Percentiles rank a stretch among this genome's conserved stretches.
These are phyloP conservation scores for Clitoria ternatea DNA, from an alignment of 306 rosid species.

Conservation along the genomic window DNA sequence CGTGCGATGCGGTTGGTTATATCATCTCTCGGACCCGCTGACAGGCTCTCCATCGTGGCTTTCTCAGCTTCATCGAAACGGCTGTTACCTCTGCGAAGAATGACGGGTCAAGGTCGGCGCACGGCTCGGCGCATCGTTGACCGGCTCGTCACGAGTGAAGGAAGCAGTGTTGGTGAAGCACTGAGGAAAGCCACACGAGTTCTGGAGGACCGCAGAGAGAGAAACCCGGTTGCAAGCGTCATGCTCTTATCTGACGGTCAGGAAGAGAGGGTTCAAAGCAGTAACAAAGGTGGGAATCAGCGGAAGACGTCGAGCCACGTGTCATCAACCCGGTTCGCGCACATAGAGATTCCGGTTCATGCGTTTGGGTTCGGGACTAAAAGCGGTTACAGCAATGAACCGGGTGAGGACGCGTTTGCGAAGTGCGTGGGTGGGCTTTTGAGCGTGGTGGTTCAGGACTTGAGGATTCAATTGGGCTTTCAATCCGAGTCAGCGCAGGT, in stretches of 20 bases:
- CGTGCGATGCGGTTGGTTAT: conserved; percentile 80
- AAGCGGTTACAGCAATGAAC: conserved; percentile 45
- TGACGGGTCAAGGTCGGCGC: conserved; percentile 69
- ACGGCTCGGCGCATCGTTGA: conserved; percentile 60
- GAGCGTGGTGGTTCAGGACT: conserved; percentile 71
- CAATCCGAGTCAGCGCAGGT: conserved; percentile 33
- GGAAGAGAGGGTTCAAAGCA: conserved; percentile 36
- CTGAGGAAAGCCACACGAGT: conserved; percentile 64
- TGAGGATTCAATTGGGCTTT: conserved; percentile 64
- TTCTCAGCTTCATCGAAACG: conserved; percentile 57
- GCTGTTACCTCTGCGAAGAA: conserved; percentile 50
- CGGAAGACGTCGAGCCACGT: conserved; percentile 36
- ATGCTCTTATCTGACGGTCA: conserved; percentile 74
- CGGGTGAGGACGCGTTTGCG: conserved; percentile 68
- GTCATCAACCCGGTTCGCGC: conserved; percentile 68
- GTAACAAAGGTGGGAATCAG: conserved; percentile 1
- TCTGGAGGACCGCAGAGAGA: conserved; percentile 66
- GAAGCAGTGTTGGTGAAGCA: conserved; percentile 48
- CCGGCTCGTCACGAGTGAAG: conserved; percentile 49
- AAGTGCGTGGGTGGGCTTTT: conserved; percentile 68
- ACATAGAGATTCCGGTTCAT: conserved; percentile 80
- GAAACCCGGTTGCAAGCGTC: conserved; percentile 71
- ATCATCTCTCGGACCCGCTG: conserved; percentile 59
- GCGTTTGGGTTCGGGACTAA: conserved; percentile 59
- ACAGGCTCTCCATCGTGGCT: conserved; percentile 77